Evolutionary conservation across 352 stramenopile genomes (phyloP).

Genomic region (Globisporangium radiosum): DNA sequence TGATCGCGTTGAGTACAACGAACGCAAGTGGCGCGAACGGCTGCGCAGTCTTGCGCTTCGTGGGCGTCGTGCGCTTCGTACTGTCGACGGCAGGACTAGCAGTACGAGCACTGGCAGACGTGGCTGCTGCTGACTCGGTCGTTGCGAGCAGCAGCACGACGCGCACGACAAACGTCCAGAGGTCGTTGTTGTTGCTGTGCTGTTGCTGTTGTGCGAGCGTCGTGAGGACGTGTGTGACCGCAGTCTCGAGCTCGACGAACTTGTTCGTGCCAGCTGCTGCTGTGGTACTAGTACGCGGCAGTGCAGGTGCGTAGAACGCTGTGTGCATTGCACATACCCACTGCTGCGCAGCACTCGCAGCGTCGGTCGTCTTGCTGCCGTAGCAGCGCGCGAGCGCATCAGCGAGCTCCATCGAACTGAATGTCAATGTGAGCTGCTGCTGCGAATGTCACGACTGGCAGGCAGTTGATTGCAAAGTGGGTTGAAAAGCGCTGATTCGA

Average conservation of each 20-base stretch:
- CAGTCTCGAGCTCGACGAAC: constrained; percentile 41
- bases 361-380: not conserved
- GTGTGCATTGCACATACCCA: constrained; percentile 23
- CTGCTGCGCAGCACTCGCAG: constrained; percentile 6
- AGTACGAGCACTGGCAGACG: not conserved
- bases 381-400: constrained; percentile 4
- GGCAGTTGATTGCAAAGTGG: too few relatives aligned
- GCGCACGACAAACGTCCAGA: constrained; percentile 37
- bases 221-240: constrained; percentile 20
- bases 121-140: constrained; percentile 5
- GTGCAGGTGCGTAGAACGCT: constrained; percentile 21
- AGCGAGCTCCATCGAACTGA: constrained; percentile 1
- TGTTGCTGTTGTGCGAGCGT: constrained; percentile 2
- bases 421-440: too few relatives aligned
- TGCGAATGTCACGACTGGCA: too few relatives aligned
- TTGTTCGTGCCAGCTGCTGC: constrained; percentile 21
- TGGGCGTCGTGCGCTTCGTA: constrained; percentile 16
- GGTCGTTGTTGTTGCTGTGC: not conserved
- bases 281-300: constrained; percentile 5
- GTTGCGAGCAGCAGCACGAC: constrained; percentile 28
- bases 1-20: constrained; percentile 43
- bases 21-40: constrained; percentile 46
- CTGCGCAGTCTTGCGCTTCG: constrained; percentile 25
- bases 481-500: too few relatives aligned
- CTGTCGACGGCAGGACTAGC: not conserved